phyloP scores from a whole-genome alignment of 768 basidiomycete genomes.

The Tulasnella sp. region DNA sequence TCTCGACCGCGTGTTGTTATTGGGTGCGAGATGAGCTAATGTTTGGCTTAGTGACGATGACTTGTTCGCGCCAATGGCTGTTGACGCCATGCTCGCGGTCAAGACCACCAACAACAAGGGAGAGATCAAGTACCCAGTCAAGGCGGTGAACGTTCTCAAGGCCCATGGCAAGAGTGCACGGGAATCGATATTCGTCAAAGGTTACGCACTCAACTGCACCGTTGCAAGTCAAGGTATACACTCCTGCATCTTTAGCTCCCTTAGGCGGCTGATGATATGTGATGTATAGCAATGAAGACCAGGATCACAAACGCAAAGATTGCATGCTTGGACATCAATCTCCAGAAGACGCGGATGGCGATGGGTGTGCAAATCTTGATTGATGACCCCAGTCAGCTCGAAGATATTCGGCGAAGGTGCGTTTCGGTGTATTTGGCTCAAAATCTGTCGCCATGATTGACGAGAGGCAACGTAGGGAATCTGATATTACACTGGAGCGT shows the following conservation, averaged over 20 bases:
- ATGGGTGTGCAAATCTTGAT: slow-evolving; percentile 95
- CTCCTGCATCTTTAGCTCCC: background rate
- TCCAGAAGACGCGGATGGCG: slow-evolving; percentile 95
- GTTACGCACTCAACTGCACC: slow-evolving; percentile 96
- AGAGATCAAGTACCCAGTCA: slow-evolving; percentile 97
- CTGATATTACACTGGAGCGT: slow-evolving; percentile 90
- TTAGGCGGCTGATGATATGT: background rate
- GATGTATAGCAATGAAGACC: slow-evolving; percentile 75
- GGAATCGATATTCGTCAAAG: slow-evolving; percentile 88
- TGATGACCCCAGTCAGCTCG: slow-evolving; percentile 90
- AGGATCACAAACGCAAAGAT: slow-evolving; percentile 89
- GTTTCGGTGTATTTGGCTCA: slow-evolving; percentile 19
- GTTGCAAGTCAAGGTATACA: slow-evolving; percentile 90
- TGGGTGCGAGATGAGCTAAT: background rate
- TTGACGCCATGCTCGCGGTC: slow-evolving; percentile 96
- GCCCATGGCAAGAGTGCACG: slow-evolving; percentile 93
- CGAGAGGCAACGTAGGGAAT: slow-evolving; percentile 45
- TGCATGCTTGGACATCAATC: slow-evolving; percentile 95
- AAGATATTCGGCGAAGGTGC: slow-evolving; percentile 88
- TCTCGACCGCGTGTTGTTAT: background rate
- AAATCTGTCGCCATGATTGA: background rate
- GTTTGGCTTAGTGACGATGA: slow-evolving; percentile 70
- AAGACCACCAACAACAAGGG: slow-evolving; percentile 88
- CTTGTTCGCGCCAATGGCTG: slow-evolving; percentile 95
- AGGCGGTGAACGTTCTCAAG: slow-evolving; percentile 96